phyloP scores from a whole-genome alignment of 495 filamentous ascomycete genomes.

The Staphylotrichum tortipilum region DNA sequence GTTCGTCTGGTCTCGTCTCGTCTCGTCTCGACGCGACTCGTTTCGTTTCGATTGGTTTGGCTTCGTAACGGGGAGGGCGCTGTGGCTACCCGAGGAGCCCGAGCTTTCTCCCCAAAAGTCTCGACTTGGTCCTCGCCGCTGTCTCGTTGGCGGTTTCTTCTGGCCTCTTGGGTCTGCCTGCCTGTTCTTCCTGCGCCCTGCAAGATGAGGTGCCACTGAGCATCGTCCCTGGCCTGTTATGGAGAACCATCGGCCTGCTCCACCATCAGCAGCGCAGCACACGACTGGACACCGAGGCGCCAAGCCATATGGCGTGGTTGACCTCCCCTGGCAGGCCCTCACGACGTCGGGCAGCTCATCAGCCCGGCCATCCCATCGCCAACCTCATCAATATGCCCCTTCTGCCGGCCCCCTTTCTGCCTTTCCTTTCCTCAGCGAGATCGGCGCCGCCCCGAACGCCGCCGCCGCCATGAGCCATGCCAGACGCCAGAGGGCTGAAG shows the following conservation, averaged over 20 bases:
- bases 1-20: background rate
- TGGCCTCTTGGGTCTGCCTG: too few relatives aligned
- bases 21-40: background rate
- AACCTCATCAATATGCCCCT: slow-evolving; percentile 3
- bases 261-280: slow-evolving; percentile 1
- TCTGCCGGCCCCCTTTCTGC: background rate
- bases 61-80: background rate
- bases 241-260: slow-evolving; percentile 12
- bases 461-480: slow-evolving; percentile 20
- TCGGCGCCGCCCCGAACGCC: background rate
- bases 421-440: background rate
- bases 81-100: slow-evolving; percentile 14
- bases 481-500: slow-evolving; percentile 14
- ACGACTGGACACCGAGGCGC: slow-evolving; percentile 1
- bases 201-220: background rate
- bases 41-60: background rate
- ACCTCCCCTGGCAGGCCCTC: slow-evolving; percentile 2
- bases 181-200: too few relatives aligned
- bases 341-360: background rate
- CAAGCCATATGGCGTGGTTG: slow-evolving; percentile 16
- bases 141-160: background rate
- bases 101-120: slow-evolving; percentile 5
- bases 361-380: too few relatives aligned
- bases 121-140: background rate
- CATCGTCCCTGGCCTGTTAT: background rate